phyloP scores from a whole-genome alignment of 805 yeast genomes.

The Maudiozyma barnettii region DNA sequence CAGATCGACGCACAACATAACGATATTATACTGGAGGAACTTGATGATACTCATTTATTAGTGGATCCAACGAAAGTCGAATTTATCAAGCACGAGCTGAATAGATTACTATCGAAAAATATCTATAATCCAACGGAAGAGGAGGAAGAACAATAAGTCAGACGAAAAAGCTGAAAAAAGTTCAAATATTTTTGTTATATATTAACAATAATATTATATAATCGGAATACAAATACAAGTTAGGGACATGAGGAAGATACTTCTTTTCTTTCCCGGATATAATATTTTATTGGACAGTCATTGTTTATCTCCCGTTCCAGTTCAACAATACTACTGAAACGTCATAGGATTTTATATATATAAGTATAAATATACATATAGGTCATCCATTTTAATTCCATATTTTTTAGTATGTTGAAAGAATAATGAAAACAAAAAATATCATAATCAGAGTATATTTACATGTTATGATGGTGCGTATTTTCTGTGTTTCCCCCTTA shows the following conservation, averaged over 20 bases:
- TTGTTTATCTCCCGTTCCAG: too few relatives aligned
- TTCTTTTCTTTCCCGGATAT: too few relatives aligned
- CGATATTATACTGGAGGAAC: constrained; percentile 67
- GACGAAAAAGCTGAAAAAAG: background rate
- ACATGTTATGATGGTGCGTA: too few relatives aligned
- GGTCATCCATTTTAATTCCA: background rate
- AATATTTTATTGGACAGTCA: too few relatives aligned
- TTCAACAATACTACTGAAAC: background rate
- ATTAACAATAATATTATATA: too few relatives aligned
- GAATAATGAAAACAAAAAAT: too few relatives aligned
- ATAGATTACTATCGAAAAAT: constrained; percentile 66
- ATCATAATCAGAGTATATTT: too few relatives aligned
- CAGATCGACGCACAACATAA: constrained; percentile 69
- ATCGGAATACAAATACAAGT: too few relatives aligned
- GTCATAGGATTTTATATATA: background rate
- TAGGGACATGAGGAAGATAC: too few relatives aligned
- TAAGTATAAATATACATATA: background rate
- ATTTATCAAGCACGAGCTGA: constrained; percentile 67
- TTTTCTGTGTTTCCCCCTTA: too few relatives aligned
- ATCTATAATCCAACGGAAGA: constrained; percentile 79
- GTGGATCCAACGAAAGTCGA: constrained; percentile 71
- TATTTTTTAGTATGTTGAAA: background rate
- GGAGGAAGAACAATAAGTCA: constrained; percentile 34
- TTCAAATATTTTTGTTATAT: too few relatives aligned
- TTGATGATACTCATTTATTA: constrained; percentile 84